Evolutionary conservation across 23 red algal species (phyloP).

Genomic region (Agarophyton chilense): DNA sequence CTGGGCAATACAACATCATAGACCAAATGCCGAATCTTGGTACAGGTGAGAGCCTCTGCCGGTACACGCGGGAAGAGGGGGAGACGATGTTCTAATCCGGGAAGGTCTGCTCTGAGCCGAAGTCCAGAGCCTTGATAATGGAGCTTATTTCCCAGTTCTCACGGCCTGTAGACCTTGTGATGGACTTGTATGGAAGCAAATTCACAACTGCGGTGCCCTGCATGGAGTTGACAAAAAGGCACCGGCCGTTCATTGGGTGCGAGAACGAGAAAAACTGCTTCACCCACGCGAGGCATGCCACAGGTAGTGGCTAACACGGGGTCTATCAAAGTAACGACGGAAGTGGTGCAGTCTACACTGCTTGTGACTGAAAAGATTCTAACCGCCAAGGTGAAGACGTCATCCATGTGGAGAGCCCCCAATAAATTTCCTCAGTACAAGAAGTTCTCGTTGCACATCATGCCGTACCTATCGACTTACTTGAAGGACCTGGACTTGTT

Average conservation of each 20-base stretch:
- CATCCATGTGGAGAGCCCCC: background rate
- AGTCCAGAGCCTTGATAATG: background rate
- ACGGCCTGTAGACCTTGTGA: background rate
- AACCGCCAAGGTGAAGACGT: background rate
- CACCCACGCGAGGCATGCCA: background rate
- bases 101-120: background rate
- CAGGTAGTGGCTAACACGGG: background rate
- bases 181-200: background rate
- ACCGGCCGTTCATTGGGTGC: background rate
- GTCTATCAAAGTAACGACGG: background rate
- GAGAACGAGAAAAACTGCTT: background rate
- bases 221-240: background rate
- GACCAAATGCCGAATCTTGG: background rate
- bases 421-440: background rate
- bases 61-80: too few species aligned
- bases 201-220: background rate
- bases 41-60: background rate
- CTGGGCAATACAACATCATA: background rate
- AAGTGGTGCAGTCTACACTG: background rate
- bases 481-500: background rate
- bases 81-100: background rate
- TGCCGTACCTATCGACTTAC: background rate
- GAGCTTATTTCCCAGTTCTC: conserved; percentile 4
- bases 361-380: background rate
- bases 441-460: background rate